phyloP scores from a whole-genome alignment of 106 monocot genomes.

The Gastrodia elata region DNA sequence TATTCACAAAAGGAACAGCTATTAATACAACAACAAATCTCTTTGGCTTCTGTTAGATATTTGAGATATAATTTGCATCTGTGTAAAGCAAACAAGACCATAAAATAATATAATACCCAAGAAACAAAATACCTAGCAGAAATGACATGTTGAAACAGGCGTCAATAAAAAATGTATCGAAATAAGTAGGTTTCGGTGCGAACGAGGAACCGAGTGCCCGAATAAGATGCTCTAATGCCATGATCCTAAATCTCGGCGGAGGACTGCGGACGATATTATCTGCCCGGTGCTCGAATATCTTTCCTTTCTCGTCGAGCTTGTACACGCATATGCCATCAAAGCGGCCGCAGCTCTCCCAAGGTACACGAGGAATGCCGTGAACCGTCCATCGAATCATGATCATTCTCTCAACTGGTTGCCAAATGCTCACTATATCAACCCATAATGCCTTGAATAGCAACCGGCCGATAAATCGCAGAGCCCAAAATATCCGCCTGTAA shows the following conservation, averaged over 20 bases:
- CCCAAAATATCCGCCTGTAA: conserved; percentile 62
- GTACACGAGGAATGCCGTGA: conserved; percentile 64
- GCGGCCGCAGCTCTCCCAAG: conserved; percentile 72
- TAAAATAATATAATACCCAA: conserved; percentile 39
- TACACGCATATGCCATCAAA: conserved; percentile 78
- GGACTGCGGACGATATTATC: conserved; percentile 62
- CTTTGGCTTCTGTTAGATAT: neutral
- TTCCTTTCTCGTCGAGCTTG: conserved; percentile 79
- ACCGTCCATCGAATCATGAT: conserved; percentile 89
- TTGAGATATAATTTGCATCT: conserved; percentile 1
- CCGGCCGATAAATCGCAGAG: conserved; percentile 33
- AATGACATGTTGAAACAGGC: conserved; percentile 14
- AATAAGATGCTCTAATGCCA: conserved; percentile 49
- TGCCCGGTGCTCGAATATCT: conserved; percentile 76
- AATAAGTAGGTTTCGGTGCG: conserved; percentile 63
- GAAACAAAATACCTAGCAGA: conserved; percentile 31
- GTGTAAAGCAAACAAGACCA: neutral
- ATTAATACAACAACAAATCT: neutral
- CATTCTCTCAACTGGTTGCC: conserved; percentile 68
- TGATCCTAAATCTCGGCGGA: conserved; percentile 48
- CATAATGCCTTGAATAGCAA: conserved; percentile 66
- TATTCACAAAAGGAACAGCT: neutral
- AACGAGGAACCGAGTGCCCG: conserved; percentile 56
- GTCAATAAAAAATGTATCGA: conserved; percentile 19
- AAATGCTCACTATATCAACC: conserved; percentile 58